Evolutionary conservation across 73 alveolate genomes (phyloP).

Genomic region (Paramecium primaurelia): DNA sequence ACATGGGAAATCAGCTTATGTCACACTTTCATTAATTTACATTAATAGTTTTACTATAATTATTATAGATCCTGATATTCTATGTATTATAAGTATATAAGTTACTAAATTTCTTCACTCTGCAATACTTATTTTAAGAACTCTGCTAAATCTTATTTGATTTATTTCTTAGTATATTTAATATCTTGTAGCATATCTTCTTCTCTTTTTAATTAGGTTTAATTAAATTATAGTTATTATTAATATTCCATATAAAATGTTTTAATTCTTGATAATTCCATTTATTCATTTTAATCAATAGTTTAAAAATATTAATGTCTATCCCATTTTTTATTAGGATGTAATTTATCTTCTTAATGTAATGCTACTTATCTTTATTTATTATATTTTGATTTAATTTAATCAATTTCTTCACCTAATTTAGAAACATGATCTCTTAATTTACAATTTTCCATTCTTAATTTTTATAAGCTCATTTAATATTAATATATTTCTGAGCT

Average conservation of each 20-base stretch:
- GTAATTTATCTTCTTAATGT: neutral
- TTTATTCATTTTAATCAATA: neutral
- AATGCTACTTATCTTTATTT: neutral
- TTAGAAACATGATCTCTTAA: neutral
- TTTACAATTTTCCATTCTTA: neutral
- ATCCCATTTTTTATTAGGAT: constrained; percentile 22
- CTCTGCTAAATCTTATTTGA: constrained; percentile 23
- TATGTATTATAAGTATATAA: neutral
- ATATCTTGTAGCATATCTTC: neutral
- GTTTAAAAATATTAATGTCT: neutral
- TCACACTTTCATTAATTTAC: constrained; percentile 31
- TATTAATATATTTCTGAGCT: neutral
- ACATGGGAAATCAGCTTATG: neutral
- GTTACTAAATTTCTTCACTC: constrained; percentile 26
- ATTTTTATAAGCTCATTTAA: neutral
- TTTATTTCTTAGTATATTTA: neutral
- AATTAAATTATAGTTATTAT: neutral
- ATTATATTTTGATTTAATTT: neutral
- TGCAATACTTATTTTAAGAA: constrained; percentile 12
- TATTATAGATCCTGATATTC: constrained; percentile 15
- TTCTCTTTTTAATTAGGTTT: neutral
- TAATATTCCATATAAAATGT: neutral
- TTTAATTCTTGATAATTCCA: neutral
- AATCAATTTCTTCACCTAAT: neutral
- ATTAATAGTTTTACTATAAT: constrained; percentile 12